Conservation (phyloP, 768 basidiomycete species). For the Boletus tomentosulus region DNA sequence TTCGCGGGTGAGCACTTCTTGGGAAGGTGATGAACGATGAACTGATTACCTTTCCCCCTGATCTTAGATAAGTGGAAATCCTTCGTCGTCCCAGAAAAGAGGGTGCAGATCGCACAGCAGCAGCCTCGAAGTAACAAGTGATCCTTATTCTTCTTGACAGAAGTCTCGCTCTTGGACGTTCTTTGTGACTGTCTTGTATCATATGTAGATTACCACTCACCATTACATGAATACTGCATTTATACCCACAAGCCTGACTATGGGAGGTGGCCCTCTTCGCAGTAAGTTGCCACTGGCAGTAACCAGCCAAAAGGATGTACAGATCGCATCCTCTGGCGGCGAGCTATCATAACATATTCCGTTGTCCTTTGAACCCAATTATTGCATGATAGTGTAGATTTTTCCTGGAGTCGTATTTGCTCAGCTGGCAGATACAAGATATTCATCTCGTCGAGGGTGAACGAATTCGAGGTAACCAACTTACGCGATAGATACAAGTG, state of each 20-base stretch:
- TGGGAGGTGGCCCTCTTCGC: background rate
- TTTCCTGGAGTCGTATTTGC: too few relatives aligned
- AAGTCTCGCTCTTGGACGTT: background rate
- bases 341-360: too few relatives aligned
- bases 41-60: background rate
- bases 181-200: background rate
- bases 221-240: background rate
- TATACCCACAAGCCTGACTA: background rate
- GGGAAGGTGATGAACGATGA: background rate
- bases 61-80: constrained; percentile 25
- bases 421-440: too few relatives aligned
- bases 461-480: too few relatives aligned
- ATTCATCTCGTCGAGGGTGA: too few relatives aligned
- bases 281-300: too few relatives aligned
- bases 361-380: too few relatives aligned
- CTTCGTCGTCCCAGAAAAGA: constrained; percentile 12
- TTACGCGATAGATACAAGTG: too few relatives aligned
- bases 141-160: background rate
- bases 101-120: constrained; percentile 16
- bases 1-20: constrained; percentile 17
- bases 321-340: too few relatives aligned
- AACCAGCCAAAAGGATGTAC: too few relatives aligned
- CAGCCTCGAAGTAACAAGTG: constrained; percentile 2
- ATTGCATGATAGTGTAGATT: too few relatives aligned
- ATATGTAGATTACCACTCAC: constrained; percentile 1